Evolutionary conservation across 192 early-diverging fungal species (phyloP).

Genomic region (Allomyces arbusculus): DNA sequence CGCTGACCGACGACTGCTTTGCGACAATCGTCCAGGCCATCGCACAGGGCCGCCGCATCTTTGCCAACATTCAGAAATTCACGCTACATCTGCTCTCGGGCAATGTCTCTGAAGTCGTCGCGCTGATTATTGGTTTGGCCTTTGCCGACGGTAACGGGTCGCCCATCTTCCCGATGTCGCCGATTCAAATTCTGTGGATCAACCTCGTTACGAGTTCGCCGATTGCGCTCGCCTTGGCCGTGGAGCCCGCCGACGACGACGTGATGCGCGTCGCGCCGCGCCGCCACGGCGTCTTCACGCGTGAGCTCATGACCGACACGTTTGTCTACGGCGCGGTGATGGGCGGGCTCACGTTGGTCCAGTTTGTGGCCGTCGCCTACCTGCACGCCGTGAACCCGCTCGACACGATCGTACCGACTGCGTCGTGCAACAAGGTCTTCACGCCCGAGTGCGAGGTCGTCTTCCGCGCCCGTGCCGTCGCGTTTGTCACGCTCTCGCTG

Average conservation of each 20-base stretch:
- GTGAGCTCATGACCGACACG: slow-evolving; percentile 45
- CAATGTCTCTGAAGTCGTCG: slow-evolving; percentile 95
- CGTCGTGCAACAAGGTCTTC: background rate
- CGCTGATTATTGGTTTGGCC: slow-evolving; percentile 72
- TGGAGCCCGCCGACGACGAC: slow-evolving; percentile 67
- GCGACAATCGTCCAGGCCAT: slow-evolving; percentile 81
- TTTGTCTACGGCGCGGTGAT: slow-evolving; percentile 35
- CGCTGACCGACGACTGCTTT: slow-evolving; percentile 90
- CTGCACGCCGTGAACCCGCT: slow-evolving; percentile 33
- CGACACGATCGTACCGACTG: background rate
- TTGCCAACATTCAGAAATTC: slow-evolving; percentile 96
- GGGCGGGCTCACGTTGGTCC: slow-evolving; percentile 49
- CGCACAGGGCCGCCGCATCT: slow-evolving; percentile 79
- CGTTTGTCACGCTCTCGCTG: slow-evolving; percentile 66
- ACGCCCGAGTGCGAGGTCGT: slow-evolving; percentile 3
- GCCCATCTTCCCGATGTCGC: slow-evolving; percentile 54
- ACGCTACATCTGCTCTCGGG: slow-evolving; percentile 89
- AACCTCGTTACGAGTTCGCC: slow-evolving; percentile 66
- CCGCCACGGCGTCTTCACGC: too few species aligned
- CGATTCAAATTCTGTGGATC: slow-evolving; percentile 59
- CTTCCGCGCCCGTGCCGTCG: slow-evolving; percentile 26
- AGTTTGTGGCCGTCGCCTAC: slow-evolving; percentile 46
- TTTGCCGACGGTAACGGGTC: slow-evolving; percentile 35
- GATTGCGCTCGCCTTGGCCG: slow-evolving; percentile 63
- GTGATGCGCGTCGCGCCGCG: slow-evolving; percentile 72